Base-by-base conservation (phyloP, 768 basidiomycete genomes). In the Lepiota venenata region DNA sequence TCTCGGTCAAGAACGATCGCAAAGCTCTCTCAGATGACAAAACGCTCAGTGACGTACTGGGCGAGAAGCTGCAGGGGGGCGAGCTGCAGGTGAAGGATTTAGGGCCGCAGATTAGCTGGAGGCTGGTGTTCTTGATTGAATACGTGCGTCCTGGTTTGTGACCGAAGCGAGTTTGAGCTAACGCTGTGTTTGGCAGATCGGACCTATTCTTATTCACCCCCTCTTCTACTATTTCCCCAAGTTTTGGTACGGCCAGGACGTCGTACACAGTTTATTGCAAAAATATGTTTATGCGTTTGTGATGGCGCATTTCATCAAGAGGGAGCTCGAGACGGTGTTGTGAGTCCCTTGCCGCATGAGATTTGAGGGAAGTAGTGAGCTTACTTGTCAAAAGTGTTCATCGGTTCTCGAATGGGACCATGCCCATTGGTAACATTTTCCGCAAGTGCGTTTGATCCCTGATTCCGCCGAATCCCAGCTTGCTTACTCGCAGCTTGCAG, bases 381-480 rank as follows among this genome's bases (percentile, higher is more conserved):
- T 42, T 18, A 43, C 6, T 18, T 47, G 25, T 12, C 6, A 9
- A 25, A 47, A 92, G 90, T 63, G 83, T 99, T 1, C 97, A 99
- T 67, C 88, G 91, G 10, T 98, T 98, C 78, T 98, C 94, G 27
- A 84, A 93, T 70, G 89, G 85, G 1, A 97, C 96, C 0, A 96
- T 98, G 90, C 97, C 96, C 1, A 70, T 87, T 55, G 63, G 65
- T 56, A 91, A 93, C 65, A 80, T 98, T 35, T 86, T 96, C 75
- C 89, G 87, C 68, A 99, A 99, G 96, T 97, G 52, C 25, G 81
- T 60, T 15, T 21, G 11, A 29, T 9, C 12, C 15, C 9, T 5
- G 25, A 14, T 7, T 32, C 16, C 5, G 20, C 7, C 20, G 10
- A 27, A 32, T 27, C 7, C 43, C 15, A 39, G 11, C 12, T 15